phyloP scores from a whole-genome alignment of 768 basidiomycete species.

The Pleurotus tuoliensis region DNA sequence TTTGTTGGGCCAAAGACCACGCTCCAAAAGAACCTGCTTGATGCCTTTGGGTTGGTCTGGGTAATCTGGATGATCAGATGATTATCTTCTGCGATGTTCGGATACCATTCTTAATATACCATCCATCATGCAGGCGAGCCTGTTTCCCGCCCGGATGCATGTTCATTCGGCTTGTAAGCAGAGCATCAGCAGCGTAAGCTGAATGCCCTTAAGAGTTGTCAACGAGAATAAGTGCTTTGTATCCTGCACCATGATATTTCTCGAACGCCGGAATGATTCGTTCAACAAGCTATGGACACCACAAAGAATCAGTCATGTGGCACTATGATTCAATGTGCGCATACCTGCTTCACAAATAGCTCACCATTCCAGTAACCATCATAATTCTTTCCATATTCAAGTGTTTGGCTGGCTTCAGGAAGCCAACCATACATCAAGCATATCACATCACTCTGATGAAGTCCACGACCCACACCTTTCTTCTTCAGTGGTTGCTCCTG shows the following conservation, averaged over 20 bases:
- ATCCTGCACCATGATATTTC: slow-evolving; percentile 23
- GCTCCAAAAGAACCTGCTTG: slow-evolving; percentile 21
- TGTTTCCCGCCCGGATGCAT: slow-evolving; percentile 35
- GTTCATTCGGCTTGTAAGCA: slow-evolving; percentile 31
- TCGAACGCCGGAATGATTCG: slow-evolving; percentile 29
- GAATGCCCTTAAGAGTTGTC: slow-evolving; percentile 40
- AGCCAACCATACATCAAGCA: slow-evolving; percentile 28
- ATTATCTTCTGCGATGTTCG: slow-evolving; percentile 29
- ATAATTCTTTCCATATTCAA: slow-evolving; percentile 42
- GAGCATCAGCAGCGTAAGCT: slow-evolving; percentile 32
- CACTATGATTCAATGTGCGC: slow-evolving; percentile 11
- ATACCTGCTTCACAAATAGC: slow-evolving; percentile 20
- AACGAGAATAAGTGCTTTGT: slow-evolving; percentile 33
- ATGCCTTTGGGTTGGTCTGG: slow-evolving; percentile 27
- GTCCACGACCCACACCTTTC: slow-evolving; percentile 32
- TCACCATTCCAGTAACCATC: slow-evolving; percentile 35
- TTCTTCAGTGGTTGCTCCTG: slow-evolving; percentile 30
- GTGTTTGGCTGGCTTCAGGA: slow-evolving; percentile 23
- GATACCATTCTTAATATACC: slow-evolving; percentile 21
- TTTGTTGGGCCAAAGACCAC: slow-evolving; percentile 13
- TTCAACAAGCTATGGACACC: slow-evolving; percentile 17
- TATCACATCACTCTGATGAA: slow-evolving; percentile 35
- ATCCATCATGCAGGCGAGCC: slow-evolving; percentile 26
- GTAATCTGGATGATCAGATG: slow-evolving; percentile 24
- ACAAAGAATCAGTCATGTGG: background rate